Base-by-base conservation (phyloP, 2,329 filamentous ascomycete genomes). In the Aureobasidium vineae region DNA sequence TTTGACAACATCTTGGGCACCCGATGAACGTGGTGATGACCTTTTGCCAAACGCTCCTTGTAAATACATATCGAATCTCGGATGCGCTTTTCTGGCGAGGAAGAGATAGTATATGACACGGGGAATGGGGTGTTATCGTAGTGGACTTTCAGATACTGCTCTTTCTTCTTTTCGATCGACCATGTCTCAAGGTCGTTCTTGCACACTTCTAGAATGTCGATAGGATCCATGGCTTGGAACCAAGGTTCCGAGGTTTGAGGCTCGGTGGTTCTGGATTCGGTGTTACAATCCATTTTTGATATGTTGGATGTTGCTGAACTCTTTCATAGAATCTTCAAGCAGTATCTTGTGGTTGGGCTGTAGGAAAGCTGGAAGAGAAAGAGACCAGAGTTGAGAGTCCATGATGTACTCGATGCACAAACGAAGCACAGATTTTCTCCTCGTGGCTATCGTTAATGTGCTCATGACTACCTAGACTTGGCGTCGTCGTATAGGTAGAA, bases 171-270 rank as follows among this genome's bases (percentile, higher is more conserved):
- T 13, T 28, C 21, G 23, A 19, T 41, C 2, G 36, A 57, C 53
- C 53, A 41, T 13, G 16, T 41, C 23, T 45, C 23, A 26, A 45
- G 23, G n/a, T 45, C 40, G n/a, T 13, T 28, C 16, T 19, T 8
- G 40, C 19, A 43, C 6, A 59, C 16, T 13, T 45, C 36, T 15
- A 7, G 26, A 5, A 45, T 2, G 31, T 3, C 11, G 21, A 59
- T 43, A 7, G 54, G 54, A 31, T 59, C 54, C 19, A 59, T 45
- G 26, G 16, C 40, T 33, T 43, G 38, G 10, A 59, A 59, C 54
- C 54, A 59, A 33, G 40, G 33, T n/a, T 59, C 26, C 8, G 26
- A 40, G 5, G 6, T 15, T 15, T 43, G 40, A 4, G 19, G 3
- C 21, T 59, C 19, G 26, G 13, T 28, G 15, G 31, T 7, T 33